Base-by-base conservation (phyloP, 2,329 filamentous ascomycete genomes). In the Colletotrichum cereale region DNA sequence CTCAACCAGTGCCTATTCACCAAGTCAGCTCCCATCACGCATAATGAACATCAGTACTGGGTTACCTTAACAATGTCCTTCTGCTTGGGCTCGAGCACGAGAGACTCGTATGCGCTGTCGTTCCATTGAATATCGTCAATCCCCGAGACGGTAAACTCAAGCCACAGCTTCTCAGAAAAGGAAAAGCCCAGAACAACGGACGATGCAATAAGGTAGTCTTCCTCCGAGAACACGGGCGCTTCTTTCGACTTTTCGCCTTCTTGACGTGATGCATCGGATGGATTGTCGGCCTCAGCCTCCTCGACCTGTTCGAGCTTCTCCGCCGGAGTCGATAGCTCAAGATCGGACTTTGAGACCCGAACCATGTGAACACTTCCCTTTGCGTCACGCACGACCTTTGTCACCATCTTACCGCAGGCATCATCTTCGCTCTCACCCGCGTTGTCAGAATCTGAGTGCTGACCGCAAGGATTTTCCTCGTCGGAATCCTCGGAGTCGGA, bases 161-260 rank as follows among this genome's bases (percentile, higher is more conserved):
- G 87, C 95, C 95, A 98, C 12, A 94, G 85, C 82, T 97, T 97
- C 81, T 97, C 94, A 1, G 89, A 90, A 79, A 97, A 97, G 0
- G 93, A 90, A 76, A 97, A 97, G 0, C 95, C 95, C 2, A 97
- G 87, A 0, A 97, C 93, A 0, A 97, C 91, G 0, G 95, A 92
- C 2, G 93, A 96, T 2, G 94, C 91, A 60, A 97, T 91, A 7
- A 97, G 84, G 31, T 96, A 91, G 75, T 97, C 93, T 73, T 97
- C 94, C 60, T 96, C 93, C 0, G 88, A 92, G 79, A 96, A 95
- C 26, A 88, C 84, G 1, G 86, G 86, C 3, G 79, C 73, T 21
- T 75, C 75, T 66, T 81, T 81, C 48, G 82, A 74, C 57, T 80
- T 78, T 36, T 77, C 74, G 2, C 76, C 73, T n/a, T 79, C 78